Percentiles rank a stretch among this genome's conserved stretches.
Evolutionary conservation across 2,329 filamentous ascomycete genomes (phyloP).

Genomic region (Coccinonectria pachysandricola): DNA sequence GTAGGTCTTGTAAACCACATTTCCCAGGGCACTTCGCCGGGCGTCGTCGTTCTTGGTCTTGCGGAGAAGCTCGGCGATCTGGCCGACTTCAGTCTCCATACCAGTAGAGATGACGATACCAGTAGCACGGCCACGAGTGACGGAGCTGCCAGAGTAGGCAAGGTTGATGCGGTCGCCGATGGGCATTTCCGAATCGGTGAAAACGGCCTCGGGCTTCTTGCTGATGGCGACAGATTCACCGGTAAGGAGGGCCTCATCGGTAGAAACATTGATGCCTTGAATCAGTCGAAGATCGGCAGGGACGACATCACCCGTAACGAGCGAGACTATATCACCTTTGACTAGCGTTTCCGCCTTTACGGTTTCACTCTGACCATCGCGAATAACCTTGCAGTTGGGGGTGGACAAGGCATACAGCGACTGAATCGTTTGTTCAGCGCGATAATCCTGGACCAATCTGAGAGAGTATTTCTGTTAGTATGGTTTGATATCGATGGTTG

Average conservation of each 20-base stretch:
- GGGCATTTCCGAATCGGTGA: conserved; percentile 43
- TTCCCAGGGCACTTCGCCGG: conserved; percentile 31
- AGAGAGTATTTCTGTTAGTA: too few species aligned
- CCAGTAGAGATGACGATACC: conserved; percentile 62
- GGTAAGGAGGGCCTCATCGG: conserved; percentile 65
- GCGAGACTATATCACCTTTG: conserved; percentile 53
- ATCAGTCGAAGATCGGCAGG: conserved; percentile 58
- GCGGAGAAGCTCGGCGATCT: conserved; percentile 61
- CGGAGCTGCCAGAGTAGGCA: conserved; percentile 60
- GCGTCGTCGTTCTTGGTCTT: conserved; percentile 37
- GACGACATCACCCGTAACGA: conserved; percentile 57
- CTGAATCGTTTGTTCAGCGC: conserved; percentile 52
- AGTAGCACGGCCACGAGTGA: conserved; percentile 58
- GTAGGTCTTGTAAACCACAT: conserved; percentile 32
- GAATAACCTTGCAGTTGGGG: conserved; percentile 49
- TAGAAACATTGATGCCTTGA: conserved; percentile 62
- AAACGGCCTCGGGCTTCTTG: conserved; percentile 50
- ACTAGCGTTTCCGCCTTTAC: conserved; percentile 50
- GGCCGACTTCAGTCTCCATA: conserved; percentile 66
- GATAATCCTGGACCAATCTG: conserved; percentile 50
- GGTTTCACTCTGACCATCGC: conserved; percentile 39
- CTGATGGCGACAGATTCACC: conserved; percentile 62
- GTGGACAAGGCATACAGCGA: conserved; percentile 48
- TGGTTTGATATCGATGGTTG: too few species aligned
- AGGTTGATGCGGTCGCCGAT: conserved; percentile 63